Percentiles rank a stretch among this genome's conserved stretches.
Evolutionary conservation across 495 filamentous ascomycete species (phyloP).

Genomic region (Friedmanniomyces simplex): DNA sequence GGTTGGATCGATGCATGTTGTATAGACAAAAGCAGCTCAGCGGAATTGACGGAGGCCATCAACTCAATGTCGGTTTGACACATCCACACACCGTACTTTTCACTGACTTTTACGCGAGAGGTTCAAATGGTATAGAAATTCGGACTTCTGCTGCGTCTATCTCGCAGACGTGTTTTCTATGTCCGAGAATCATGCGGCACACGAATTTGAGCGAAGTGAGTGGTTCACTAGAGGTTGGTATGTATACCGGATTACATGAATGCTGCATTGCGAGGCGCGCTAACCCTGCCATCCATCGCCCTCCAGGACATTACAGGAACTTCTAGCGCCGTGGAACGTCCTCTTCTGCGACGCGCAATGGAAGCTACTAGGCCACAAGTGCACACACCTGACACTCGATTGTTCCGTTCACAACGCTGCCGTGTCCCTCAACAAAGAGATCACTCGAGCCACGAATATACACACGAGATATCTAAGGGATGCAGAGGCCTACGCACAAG

Average conservation of each 20-base stretch:
- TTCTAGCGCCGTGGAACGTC: conserved; percentile 10
- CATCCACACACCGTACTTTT: no score
- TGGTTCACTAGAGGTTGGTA: conserved; percentile 22
- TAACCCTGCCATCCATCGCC: background rate
- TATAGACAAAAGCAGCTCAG: conserved; percentile 15
- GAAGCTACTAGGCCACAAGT: conserved; percentile 1
- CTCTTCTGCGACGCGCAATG: conserved; percentile 9
- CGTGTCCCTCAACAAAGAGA: background rate
- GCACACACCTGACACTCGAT: background rate
- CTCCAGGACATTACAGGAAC: conserved; percentile 11
- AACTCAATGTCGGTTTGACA: conserved; percentile 7
- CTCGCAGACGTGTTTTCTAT: conserved; percentile 4
- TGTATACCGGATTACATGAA: background rate
- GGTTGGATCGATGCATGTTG: conserved; percentile 17
- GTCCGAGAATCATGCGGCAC: background rate
- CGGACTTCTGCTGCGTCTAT: conserved; percentile 8
- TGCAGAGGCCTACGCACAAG: background rate
- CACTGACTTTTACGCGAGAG: no score
- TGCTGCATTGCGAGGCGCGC: background rate
- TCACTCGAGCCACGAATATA: background rate
- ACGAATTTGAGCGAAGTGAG: conserved; percentile 2
- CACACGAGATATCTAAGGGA: background rate
- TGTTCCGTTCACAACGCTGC: background rate
- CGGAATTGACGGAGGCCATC: conserved; percentile 13
- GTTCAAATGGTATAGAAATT: conserved; percentile 4